These are phyloP conservation scores for Phytophthora constricta DNA, from an alignment of 352 stramenopile species.

Conservation along the genomic window DNA sequence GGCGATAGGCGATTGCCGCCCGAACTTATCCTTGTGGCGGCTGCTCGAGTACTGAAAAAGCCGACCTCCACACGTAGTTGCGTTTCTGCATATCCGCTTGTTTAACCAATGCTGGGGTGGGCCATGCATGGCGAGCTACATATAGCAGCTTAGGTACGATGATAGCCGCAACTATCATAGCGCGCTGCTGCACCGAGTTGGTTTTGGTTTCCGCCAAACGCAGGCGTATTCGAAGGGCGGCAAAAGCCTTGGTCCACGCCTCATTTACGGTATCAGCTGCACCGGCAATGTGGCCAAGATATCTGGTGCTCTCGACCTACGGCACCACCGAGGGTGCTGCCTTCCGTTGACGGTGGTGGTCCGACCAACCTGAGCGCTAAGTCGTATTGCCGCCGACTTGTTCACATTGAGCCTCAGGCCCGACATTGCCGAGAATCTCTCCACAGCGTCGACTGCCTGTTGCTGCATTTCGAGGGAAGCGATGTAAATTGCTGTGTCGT, in stretches of 20 bases:
- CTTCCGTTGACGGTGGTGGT: too few relatives aligned
- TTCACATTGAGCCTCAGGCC: neutral
- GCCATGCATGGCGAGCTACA: constrained; percentile 13
- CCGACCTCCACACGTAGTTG: neutral
- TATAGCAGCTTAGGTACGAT: too few relatives aligned
- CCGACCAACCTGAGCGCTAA: too few relatives aligned
- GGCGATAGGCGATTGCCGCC: neutral
- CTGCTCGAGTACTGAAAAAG: neutral
- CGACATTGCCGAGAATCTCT: neutral
- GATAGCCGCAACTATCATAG: neutral
- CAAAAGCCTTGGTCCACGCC: neutral
- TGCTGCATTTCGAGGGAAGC: neutral
- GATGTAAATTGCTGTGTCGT: neutral
- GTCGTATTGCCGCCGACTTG: neutral
- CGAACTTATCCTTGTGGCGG: neutral
- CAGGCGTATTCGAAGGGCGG: neutral
- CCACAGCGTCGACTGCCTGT: neutral
- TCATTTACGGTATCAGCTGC: neutral
- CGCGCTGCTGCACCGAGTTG: neutral
- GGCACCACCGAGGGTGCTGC: neutral
- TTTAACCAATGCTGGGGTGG: neutral
- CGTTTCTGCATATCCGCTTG: neutral
- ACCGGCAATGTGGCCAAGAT: constrained; percentile 1
- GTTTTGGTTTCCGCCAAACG: constrained; percentile 1
- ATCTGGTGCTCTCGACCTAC: too few relatives aligned